Evolutionary conservation across 2,329 filamentous ascomycete genomes (phyloP), one percentile per base, ranked within the genome.

Genomic region (Coniella lustricola): DNA sequence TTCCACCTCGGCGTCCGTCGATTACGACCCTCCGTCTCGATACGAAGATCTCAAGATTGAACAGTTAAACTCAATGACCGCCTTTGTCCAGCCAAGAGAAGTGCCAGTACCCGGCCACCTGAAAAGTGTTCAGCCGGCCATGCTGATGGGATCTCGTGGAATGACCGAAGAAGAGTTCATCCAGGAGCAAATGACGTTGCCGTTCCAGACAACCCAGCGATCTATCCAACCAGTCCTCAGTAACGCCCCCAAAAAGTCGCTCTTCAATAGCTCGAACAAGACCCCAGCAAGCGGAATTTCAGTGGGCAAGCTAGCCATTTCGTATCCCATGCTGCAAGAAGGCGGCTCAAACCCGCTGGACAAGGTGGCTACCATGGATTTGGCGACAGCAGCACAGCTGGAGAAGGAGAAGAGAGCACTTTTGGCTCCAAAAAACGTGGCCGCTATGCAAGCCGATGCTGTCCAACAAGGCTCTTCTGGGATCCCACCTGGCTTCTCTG

Each of bases 21-120:
- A 68, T 13, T 42, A 42, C 44, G 70, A 69, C 22, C 69, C 72
- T 1, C 69, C 71, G 3, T 69, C 63, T 33, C 70, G 68, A 42
- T 77, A 72, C 48, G 71, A 76, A 45, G 73, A 76, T 41, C 49
- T 76, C 3, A 77, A 76, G 57, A 63, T 61, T 7, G 58, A 62
- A n/a, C 67, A 67, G 10, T 59, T 65, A 18, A 60, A 63, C 41
- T 62, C 65, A 2, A 62, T 67, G 18, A 62, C 64, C 1, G 64
- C 66, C 2, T 71, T 70, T 42, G 49, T 61, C 34, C 64, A 62
- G 48, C 62, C 60, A 4, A 59, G 63, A 17, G 57, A 64, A 37
- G 61, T 57, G 1, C 62, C 62, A 5, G 50, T 46, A 5, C 51
- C 51, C 37, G 45, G 47, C 53, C 45, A 57, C 55, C 42, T 29